A percentile compares a stretch with the other conserved stretches of the same genome.
Evolutionary conservation across 768 basidiomycete species (phyloP).

Genomic region (Russula lepida): DNA sequence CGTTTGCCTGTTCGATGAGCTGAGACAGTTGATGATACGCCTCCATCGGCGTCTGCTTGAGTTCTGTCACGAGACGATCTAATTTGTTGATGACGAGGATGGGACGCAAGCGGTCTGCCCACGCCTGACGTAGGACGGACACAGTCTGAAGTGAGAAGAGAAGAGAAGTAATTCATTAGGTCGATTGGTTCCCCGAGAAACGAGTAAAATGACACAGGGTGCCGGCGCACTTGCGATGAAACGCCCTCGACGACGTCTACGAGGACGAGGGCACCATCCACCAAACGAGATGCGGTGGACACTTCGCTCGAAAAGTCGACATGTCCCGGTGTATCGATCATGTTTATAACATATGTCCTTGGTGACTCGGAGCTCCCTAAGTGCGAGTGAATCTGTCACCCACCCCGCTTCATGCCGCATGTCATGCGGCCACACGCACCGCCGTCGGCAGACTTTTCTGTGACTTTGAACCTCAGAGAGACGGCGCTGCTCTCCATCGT

Average conservation of each 20-base stretch:
- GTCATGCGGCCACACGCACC: constrained; percentile 37
- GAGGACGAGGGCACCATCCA: constrained; percentile 91
- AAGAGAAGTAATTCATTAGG: not conserved
- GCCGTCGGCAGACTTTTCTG: constrained; percentile 44
- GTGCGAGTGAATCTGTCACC: constrained; percentile 29
- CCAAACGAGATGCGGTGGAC: constrained; percentile 85
- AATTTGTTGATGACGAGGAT: constrained; percentile 96
- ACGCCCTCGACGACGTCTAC: constrained; percentile 98
- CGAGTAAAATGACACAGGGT: not conserved
- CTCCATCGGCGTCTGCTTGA: constrained; percentile 83
- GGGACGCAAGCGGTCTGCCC: constrained; percentile 81
- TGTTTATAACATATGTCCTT: constrained; percentile 78
- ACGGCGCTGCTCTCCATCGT: constrained; percentile 99
- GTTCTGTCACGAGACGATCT: constrained; percentile 88
- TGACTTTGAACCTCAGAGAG: constrained; percentile 78
- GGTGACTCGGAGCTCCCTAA: constrained; percentile 40
- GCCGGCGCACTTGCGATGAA: constrained; percentile 78
- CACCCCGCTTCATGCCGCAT: constrained; percentile 19
- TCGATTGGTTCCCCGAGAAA: not conserved
- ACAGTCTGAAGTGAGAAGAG: constrained; percentile 69
- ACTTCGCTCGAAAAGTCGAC: constrained; percentile 98
- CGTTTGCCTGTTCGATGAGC: constrained; percentile 94
- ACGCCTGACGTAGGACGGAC: constrained; percentile 89
- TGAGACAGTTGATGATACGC: constrained; percentile 92
- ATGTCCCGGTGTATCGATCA: constrained; percentile 98